Conservation (phyloP, 768 basidiomycete genomes). For the Goffeauzyma gilvescens region DNA sequence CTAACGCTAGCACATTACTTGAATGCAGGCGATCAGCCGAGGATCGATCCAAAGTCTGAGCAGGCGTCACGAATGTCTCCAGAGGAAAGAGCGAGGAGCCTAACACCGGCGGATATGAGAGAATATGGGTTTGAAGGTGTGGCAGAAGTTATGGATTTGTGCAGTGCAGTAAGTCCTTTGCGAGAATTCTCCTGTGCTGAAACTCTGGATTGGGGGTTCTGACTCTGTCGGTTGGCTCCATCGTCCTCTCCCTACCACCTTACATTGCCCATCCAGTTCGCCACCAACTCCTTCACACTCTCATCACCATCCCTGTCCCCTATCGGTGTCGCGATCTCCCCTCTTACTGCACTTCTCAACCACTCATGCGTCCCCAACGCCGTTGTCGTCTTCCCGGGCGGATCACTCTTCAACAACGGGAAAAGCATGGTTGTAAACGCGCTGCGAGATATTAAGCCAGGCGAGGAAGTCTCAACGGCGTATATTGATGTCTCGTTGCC, state of each 20-base stretch:
- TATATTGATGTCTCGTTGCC: constrained; percentile 76
- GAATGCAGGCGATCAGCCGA: constrained; percentile 7
- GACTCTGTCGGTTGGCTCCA: neutral
- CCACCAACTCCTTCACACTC: constrained; percentile 75
- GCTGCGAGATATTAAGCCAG: constrained; percentile 43
- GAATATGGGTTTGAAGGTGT: constrained; percentile 16
- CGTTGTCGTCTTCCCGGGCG: constrained; percentile 69
- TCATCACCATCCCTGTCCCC: constrained; percentile 59
- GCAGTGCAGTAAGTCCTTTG: constrained; percentile 22
- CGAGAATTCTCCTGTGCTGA: neutral
- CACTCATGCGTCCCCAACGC: constrained; percentile 49
- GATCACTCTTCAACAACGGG: constrained; percentile 19
- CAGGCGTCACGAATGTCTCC: no score
- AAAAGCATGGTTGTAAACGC: constrained; percentile 49
- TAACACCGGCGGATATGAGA: constrained; percentile 14
- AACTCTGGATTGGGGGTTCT: neutral
- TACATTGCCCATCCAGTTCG: constrained; percentile 41
- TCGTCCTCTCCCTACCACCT: neutral
- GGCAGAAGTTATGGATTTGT: constrained; percentile 22
- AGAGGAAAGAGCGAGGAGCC: neutral
- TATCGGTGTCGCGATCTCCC: constrained; percentile 68
- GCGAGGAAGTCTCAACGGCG: constrained; percentile 64
- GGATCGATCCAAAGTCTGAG: no score
- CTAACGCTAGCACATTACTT: constrained; percentile 26
- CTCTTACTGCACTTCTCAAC: constrained; percentile 59